Evolutionary conservation across 1,284 basidiomycete species (phyloP), one percentile per base, ranked within the genome.

Genomic region (Ganoderma resinaceum): DNA sequence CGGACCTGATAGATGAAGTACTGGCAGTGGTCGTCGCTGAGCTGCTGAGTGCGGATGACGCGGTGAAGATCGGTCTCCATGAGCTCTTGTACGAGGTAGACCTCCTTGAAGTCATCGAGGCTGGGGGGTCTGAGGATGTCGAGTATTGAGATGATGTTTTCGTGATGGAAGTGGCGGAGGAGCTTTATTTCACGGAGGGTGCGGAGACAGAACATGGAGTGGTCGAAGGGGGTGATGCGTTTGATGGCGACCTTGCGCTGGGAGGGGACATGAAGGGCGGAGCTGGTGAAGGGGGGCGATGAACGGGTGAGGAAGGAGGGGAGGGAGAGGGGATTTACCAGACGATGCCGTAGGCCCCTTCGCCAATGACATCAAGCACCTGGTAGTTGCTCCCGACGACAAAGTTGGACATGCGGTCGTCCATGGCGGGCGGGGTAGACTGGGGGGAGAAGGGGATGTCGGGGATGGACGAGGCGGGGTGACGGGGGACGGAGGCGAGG

Each of bases 1-100:
- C 80, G 88, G 87, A 92, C 93, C 86, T 97, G 96, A 79, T 98
- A 97, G 73, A 97, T 92, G 79, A 97, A 97, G 80, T 98, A 98
- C 80, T 97, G 95, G 77, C 91, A 95, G 80, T 97, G 97, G 78
- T 97, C 95, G 76, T 96, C 94, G 66, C 89, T 91, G 57, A 96
- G 84, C 70, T 92, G 87, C 81, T 96, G 95, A 0, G 93, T 95
- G 58, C 93, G 87, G 72, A 96, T 95, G 49, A 96, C 95, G 65
- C 95, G 89, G 78, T 96, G 94, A 75, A 96, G 83, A 79, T 96
- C 94, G 0, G 93, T 95, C 79, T 96, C 95, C 95, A 96, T 96
- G 65, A 96, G 85, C 79, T 96, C 95, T 80, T 95, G 91, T 8
- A 96, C 93, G 66, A 96, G 87, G 73, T 89, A 94, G 23, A 95